These are phyloP conservation scores for Ceratocystiopsis sp. DNA, from an alignment of 2,329 filamentous ascomycete species.

Conservation along the genomic window DNA sequence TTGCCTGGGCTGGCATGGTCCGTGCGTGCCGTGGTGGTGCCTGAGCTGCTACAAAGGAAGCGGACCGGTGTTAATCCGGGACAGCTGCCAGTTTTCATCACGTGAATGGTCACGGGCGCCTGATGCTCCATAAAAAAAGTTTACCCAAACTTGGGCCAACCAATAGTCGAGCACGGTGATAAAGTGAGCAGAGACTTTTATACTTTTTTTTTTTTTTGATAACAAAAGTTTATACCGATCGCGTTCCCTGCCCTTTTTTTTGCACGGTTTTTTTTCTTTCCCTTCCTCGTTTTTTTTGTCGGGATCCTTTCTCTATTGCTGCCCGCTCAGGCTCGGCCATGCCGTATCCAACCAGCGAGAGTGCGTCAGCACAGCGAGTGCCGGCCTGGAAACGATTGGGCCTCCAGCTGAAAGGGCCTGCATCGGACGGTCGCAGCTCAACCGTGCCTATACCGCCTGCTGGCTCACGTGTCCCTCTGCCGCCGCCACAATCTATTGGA, in stretches of 20 bases:
- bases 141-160: too few species aligned
- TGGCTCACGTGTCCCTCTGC: neutral
- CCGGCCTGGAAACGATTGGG: constrained; percentile 47
- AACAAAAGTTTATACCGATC: too few species aligned
- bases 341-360: constrained; percentile 23
- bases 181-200: too few species aligned
- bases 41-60: neutral
- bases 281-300: neutral
- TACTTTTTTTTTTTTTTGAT: too few species aligned
- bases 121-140: too few species aligned
- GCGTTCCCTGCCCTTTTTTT: too few species aligned
- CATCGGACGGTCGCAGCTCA: constrained; percentile 15
- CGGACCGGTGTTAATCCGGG: too few species aligned
- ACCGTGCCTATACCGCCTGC: too few species aligned
- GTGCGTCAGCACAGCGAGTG: constrained; percentile 27
- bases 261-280: neutral
- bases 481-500: constrained; percentile 20
- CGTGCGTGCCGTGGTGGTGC: constrained; percentile 1
- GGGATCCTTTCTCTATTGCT: neutral
- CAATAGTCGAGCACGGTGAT: too few species aligned
- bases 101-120: neutral
- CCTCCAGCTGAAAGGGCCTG: constrained; percentile 38
- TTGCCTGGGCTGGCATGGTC: constrained; percentile 15
- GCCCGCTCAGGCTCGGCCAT: constrained; percentile 15
- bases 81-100: neutral